Evolutionary conservation across 1,284 basidiomycete species (phyloP), one percentile per base, ranked within the genome.

Genomic region (Grifola frondosa): DNA sequence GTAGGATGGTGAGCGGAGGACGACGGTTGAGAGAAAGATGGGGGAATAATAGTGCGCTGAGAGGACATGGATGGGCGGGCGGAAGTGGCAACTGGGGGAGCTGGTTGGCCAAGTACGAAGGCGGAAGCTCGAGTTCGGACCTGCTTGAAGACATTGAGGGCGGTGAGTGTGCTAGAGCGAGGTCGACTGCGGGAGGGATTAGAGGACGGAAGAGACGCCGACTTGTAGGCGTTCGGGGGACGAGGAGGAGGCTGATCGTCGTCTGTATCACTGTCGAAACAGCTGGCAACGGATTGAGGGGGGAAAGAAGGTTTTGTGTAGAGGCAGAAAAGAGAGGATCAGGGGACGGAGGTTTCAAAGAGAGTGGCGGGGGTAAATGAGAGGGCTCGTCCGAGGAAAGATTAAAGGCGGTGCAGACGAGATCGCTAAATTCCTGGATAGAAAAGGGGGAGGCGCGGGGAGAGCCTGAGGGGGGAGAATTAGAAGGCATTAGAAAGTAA

Each of bases 111-210:
- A 29, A 61, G 49, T 33, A 56, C 56, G 46, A 60, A 52, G 16
- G 59, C 59, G 24, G 59, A 61, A 24, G 59, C 59, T 25, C 59
- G 57, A 37, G 54, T 45, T 43, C 59, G 59, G 47, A 61, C 54
- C 16, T 50, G 52, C 42, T 54, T 46, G 44, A 61, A 46, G 30
- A 61, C 44, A 44, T 46, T 46, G 30, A 52, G 49, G 8, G 56
- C 50, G 29, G 45, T 53, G 46, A 50, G 47, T 46, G 48, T 50
- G 47, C 50, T 50, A 44, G 52, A 52, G 55, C 16, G 50, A 47
- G 26, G 40, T 46, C 23, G 38, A n/a, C 16, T 17, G 30, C 9
- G 38, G 30, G 3, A 44, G 43, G 22, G n/a, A 32, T 40, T 41
- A 31, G 30, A 31, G 21, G 52, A 37, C 36, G 30, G 34, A 37